Conservation (phyloP, 192 early-diverging fungal species). For the Funneliformis mosseae region DNA sequence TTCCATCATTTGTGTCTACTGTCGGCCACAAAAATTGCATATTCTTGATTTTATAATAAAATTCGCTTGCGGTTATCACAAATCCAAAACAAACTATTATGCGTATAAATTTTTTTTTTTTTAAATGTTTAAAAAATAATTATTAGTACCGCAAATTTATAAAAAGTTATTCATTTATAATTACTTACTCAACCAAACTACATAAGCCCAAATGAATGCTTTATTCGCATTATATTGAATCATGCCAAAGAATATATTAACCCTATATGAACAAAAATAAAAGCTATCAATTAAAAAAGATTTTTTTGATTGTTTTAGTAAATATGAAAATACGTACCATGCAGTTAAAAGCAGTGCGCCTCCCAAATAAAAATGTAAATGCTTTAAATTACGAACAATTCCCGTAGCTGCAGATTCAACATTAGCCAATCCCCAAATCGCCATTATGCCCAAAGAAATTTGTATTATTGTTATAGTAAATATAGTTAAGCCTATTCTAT, state of each 20-base stretch:
- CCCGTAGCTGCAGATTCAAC: not conserved
- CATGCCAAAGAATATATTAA: not conserved
- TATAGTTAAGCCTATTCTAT: not conserved
- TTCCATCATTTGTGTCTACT: not conserved
- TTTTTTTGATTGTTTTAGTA: no score
- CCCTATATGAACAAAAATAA: no score
- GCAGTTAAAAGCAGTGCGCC: not conserved
- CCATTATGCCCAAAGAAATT: not conserved
- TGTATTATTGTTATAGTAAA: not conserved
- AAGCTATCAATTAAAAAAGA: no score
- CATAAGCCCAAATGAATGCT: not conserved
- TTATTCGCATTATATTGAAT: not conserved
- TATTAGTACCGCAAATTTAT: not conserved
- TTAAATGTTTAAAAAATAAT: not conserved
- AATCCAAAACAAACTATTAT: not conserved
- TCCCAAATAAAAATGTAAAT: not conserved
- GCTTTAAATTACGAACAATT: not conserved
- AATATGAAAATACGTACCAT: not conserved
- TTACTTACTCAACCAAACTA: not conserved
- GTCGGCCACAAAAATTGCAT: not conserved
- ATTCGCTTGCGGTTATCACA: not conserved
- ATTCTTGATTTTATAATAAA: constrained; percentile 14
- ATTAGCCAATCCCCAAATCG: not conserved
- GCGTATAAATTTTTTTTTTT: no score
- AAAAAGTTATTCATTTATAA: not conserved